Evolutionary conservation across 129 eudicot genomes (phyloP), one percentile per base, ranked within the genome.

Genomic region (Gnaphalium uliginosum): DNA sequence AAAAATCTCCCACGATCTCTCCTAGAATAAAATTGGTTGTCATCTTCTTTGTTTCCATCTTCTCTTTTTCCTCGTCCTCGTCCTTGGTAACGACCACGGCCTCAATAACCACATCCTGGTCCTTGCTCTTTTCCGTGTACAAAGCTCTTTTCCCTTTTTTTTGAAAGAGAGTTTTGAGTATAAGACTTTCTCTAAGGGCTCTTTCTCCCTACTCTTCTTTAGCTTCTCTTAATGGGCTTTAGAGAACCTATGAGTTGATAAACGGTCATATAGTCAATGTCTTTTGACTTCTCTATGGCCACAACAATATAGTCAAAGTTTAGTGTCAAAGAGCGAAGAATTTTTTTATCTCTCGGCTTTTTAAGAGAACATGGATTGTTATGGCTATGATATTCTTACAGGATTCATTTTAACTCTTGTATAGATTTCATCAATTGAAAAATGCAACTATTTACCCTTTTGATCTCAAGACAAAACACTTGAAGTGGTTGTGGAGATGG

Each of bases 121-220:
- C 32, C 33, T 59, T 59, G 32, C 4, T 59, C 30, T 3, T 7
- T 59, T 59, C 65, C 65, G 23, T 41, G 50, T 41, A 9, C 2
- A 41, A 41, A 41, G 50, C 50, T 9, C 15, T 41, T 41, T 9
- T 41, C 29, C 9, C n/a, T 15, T 59, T 59, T 59, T 18, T 59
- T 59, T 59, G 32, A 59, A 59, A 59, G 15, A 59, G 32, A 59
- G 30, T 1, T 63, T 63, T 26, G 39, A 63, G 68, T 64, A 29
- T 64, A 64, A 2, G 18, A 14, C 46, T 64, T 29, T 14, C 24
- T 64, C 43, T 11, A 64, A 64, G 43, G 69, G 69, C 2, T 27
- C 41, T 64, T 64, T 64, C 69, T 8, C 23, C 22, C 22, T 64
- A 29, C 69, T 64, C 22, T 27, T 64, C 60, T 54, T 54, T 46